A percentile compares a stretch with the other conserved stretches of the same genome.
Conservation (phyloP, 306 rosid genomes). For the Quercus engelmannii region DNA sequence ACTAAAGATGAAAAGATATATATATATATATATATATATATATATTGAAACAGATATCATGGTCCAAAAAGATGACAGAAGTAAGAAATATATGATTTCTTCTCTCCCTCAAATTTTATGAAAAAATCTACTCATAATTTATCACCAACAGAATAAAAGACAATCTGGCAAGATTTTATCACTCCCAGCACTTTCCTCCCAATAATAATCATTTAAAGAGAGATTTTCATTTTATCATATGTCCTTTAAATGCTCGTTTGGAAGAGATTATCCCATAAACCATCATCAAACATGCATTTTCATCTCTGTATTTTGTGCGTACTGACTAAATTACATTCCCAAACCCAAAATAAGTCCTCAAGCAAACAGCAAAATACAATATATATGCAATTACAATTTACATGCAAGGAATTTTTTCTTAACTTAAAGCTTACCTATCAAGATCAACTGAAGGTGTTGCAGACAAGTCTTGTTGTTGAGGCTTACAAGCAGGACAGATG, state of each 20-base stretch:
- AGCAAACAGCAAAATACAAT: not conserved
- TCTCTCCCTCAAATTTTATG: not conserved
- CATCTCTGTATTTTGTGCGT: not conserved
- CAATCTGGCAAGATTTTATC: not conserved
- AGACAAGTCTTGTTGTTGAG: constrained; percentile 33
- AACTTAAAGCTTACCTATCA: constrained; percentile 52
- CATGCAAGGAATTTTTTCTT: not conserved
- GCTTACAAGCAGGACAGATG: constrained; percentile 87
- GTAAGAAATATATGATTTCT: not conserved
- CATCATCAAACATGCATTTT: not conserved
- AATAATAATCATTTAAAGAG: not conserved
- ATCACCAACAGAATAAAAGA: not conserved
- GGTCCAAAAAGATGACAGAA: not conserved
- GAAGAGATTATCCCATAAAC: not conserved
- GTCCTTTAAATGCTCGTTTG: not conserved
- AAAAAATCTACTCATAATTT: not conserved
- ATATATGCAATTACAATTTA: not conserved
- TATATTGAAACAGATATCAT: not conserved
- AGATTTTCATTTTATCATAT: not conserved
- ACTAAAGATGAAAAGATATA: not conserved
- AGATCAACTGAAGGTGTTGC: constrained; percentile 27
- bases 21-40: not conserved
- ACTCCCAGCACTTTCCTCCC: not conserved
- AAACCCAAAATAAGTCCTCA: not conserved
- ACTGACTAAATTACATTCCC: not conserved